These are phyloP conservation scores for Quercus engelmannii DNA, from an alignment of 306 rosid genomes.

Conservation along the genomic window DNA sequence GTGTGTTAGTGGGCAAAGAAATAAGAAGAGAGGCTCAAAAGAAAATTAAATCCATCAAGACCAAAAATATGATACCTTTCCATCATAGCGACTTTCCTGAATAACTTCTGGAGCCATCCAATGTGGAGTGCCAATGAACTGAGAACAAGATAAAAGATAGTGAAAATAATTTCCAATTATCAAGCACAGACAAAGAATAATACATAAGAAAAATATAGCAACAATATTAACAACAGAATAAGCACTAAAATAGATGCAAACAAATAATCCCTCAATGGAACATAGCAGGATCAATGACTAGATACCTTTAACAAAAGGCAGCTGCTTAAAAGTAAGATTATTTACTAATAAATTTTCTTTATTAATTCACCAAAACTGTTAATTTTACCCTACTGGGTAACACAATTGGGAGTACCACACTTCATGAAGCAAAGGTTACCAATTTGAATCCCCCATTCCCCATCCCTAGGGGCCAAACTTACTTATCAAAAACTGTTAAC, in stretches of 20 bases:
- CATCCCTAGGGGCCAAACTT: too few relatives aligned
- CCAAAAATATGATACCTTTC: slow-evolving; percentile 45
- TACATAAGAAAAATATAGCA: not conserved
- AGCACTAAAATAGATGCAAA: not conserved
- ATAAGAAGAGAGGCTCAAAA: slow-evolving; percentile 11
- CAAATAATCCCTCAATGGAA: not conserved
- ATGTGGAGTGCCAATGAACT: slow-evolving; percentile 99
- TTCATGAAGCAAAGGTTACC: too few relatives aligned
- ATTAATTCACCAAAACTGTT: not conserved
- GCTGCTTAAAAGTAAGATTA: not conserved
- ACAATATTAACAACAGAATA: not conserved
- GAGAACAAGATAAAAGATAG: slow-evolving; percentile 35
- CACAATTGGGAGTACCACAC: too few relatives aligned
- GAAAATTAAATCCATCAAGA: slow-evolving; percentile 1
- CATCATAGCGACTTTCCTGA: slow-evolving; percentile 99
- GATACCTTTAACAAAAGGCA: not conserved
- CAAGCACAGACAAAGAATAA: not conserved
- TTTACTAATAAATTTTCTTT: not conserved
- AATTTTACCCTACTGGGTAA: too few relatives aligned
- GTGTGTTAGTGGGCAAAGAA: slow-evolving; percentile 14
- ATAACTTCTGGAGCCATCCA: slow-evolving; percentile 99
- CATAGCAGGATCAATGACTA: not conserved
- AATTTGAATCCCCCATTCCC: too few relatives aligned
- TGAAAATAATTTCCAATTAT: slow-evolving; percentile 13
- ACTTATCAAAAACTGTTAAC: not conserved